Evolutionary conservation across 2,329 filamentous ascomycete genomes (phyloP), one percentile per base, ranked within the genome.

Genomic region (Sporothrix pseudoabietina): DNA sequence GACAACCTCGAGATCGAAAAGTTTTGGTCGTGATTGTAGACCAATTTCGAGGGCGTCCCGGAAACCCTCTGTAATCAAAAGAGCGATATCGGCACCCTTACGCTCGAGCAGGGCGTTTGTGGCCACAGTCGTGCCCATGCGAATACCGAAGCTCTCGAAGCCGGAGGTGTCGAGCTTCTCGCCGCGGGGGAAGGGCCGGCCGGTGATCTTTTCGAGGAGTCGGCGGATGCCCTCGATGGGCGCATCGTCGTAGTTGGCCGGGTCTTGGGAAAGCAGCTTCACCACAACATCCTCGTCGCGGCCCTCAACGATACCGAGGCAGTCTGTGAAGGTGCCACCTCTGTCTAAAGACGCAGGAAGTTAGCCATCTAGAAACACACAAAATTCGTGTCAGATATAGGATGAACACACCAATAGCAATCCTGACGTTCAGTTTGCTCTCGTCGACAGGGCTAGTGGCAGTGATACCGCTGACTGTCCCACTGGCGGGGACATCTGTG

Each of bases 51-150:
- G 84, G 77, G 93, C 96, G 80, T 98, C 94, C 77, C 90, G 91
- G 85, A 97, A 97, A 0, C 94, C 94, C 77, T 90, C 91, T 0
- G 93, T 97, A 8, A 97, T 92, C 1, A 97, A 89, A 82, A 98
- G 87, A 19, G 93, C 94, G 79, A 96, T 94, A 77, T 89, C 90
- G 82, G 97, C 94, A 57, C 94, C 94, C 81, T 97, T 97, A 73
- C 94, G 86, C 81, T 98, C 94, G 1, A 98, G 85, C 73, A 98
- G 82, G 0, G 94, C 94, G 80, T 98, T 98, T 0, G 94, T 98
- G 10, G 94, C 94, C 9, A 98, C 94, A 0, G 94, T 98, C 0
- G 94, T 98, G 52, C 94, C 94, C 94, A 97, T 98, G 65, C 94
- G 91, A 39, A 68, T 72, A 30, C 69, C 94, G 77, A 57, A 71